These are phyloP conservation scores for Blastocystis sp. DNA, from an alignment of 352 stramenopile genomes.

Conservation along the genomic window DNA sequence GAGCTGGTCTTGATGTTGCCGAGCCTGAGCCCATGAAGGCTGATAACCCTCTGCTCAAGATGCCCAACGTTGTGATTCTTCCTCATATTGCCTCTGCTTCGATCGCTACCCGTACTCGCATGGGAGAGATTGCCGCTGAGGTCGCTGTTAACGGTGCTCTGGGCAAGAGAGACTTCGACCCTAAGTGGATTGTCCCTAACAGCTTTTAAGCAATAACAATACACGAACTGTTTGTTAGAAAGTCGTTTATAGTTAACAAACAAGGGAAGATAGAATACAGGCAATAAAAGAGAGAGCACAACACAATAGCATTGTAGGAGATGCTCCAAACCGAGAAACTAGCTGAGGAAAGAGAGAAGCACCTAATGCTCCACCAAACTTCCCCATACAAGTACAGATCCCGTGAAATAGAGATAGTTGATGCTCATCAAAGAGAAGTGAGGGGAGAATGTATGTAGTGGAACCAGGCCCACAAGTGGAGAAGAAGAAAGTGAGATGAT, in stretches of 20 bases:
- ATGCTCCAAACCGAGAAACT: neutral
- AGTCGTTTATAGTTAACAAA: neutral
- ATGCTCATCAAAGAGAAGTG: slow-evolving; percentile 9
- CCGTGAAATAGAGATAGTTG: slow-evolving; percentile 48
- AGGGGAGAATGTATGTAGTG: slow-evolving; percentile 36
- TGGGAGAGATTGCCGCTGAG: slow-evolving; percentile 63
- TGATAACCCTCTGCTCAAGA: slow-evolving; percentile 71
- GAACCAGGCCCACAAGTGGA: slow-evolving; percentile 29
- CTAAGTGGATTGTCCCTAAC: slow-evolving; percentile 50
- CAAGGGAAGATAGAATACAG: neutral
- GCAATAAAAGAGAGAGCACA: neutral
- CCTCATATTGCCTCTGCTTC: slow-evolving; percentile 72
- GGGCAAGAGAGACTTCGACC: slow-evolving; percentile 29
- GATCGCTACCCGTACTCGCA: slow-evolving; percentile 66
- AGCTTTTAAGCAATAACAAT: slow-evolving; percentile 38
- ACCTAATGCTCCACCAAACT: slow-evolving; percentile 22
- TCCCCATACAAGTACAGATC: slow-evolving; percentile 36
- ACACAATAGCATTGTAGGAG: neutral
- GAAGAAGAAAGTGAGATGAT: slow-evolving; percentile 55
- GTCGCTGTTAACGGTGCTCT: slow-evolving; percentile 59
- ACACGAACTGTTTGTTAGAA: neutral
- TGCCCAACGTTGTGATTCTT: slow-evolving; percentile 70
- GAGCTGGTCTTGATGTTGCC: slow-evolving; percentile 77
- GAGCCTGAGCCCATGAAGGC: slow-evolving; percentile 78
- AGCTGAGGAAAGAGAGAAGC: slow-evolving; percentile 9